Evolutionary conservation across 257 asterid genomes (phyloP).

Genomic region (Solanum appendiculatum): DNA sequence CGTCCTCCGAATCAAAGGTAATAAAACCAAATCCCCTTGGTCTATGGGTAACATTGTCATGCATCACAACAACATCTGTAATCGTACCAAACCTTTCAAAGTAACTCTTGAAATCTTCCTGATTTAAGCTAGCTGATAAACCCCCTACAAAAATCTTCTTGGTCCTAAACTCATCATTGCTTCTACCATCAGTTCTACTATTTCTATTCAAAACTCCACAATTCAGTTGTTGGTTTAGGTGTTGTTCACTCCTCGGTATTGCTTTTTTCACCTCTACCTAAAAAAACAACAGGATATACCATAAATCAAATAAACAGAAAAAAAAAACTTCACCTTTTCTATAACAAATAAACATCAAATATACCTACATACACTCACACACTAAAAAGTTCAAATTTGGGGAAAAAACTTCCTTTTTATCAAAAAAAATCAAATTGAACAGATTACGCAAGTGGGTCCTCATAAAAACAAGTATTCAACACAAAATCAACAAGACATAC

Average conservation of each 20-base stretch:
- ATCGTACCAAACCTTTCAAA: conserved; percentile 80
- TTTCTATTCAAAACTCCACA: conserved; percentile 37
- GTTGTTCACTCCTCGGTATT: conserved; percentile 74
- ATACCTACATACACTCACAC: neutral
- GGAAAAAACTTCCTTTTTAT: neutral
- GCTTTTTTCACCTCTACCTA: conserved; percentile 97
- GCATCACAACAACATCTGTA: conserved; percentile 89
- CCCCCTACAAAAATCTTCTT: conserved; percentile 96
- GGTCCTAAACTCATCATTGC: conserved; percentile 51
- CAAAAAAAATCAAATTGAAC: neutral
- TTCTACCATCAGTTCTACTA: conserved; percentile 41
- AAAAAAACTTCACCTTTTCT: neutral
- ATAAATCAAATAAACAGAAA: neutral
- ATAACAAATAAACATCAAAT: neutral
- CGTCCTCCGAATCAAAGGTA: conserved; percentile 74
- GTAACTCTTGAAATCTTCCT: conserved; percentile 72
- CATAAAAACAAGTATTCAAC: neutral
- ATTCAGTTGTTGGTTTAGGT: conserved; percentile 33
- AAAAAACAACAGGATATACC: neutral
- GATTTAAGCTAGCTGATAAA: conserved; percentile 63
- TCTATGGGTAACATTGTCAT: conserved; percentile 69
- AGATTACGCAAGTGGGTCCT: neutral
- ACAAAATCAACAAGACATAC: conserved; percentile 19
- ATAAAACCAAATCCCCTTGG: conserved; percentile 96
- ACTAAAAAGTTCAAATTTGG: neutral